Evolutionary conservation across 805 yeast species (phyloP).

Genomic region (Starmerella vitae): DNA sequence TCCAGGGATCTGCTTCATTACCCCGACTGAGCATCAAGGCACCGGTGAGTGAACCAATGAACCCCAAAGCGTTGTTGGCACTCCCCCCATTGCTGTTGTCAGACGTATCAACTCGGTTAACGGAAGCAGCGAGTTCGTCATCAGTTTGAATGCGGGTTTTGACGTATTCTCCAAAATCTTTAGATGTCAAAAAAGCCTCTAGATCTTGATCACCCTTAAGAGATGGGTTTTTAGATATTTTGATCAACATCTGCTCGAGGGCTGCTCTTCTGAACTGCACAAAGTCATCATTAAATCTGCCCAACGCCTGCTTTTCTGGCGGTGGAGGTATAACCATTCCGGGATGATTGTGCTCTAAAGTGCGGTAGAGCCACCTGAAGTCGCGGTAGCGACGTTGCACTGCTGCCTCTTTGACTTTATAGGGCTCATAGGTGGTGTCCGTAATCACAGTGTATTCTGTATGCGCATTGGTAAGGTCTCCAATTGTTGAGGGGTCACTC

Average conservation of each 20-base stretch:
- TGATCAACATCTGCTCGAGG: slow-evolving; percentile 70
- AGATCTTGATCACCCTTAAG: slow-evolving; percentile 66
- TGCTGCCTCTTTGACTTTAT: slow-evolving; percentile 32
- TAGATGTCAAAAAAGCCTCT: slow-evolving; percentile 60
- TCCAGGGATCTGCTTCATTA: slow-evolving; percentile 67
- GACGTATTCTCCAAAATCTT: slow-evolving; percentile 52
- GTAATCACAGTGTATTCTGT: slow-evolving; percentile 73
- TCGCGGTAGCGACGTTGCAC: slow-evolving; percentile 84
- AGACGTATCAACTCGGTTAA: background rate
- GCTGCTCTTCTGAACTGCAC: slow-evolving; percentile 75
- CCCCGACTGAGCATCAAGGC: slow-evolving; percentile 25
- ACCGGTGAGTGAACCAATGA: slow-evolving; percentile 16
- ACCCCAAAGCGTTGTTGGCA: slow-evolving; percentile 5
- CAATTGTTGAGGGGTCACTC: slow-evolving; percentile 34
- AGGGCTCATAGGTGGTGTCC: slow-evolving; percentile 35
- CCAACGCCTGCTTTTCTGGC: slow-evolving; percentile 85
- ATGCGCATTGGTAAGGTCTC: slow-evolving; percentile 79
- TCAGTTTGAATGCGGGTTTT: slow-evolving; percentile 32
- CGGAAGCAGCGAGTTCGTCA: slow-evolving; percentile 36
- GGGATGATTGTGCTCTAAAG: slow-evolving; percentile 71
- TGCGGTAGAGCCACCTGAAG: slow-evolving; percentile 88
- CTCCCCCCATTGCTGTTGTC: background rate
- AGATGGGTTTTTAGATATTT: slow-evolving; percentile 43
- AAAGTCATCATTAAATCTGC: slow-evolving; percentile 80
- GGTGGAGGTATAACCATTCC: slow-evolving; percentile 92